Evolutionary conservation across 371 early-diverging fungal genomes (phyloP), one percentile per base, ranked within the genome.

Genomic region (Mortierella sp.): DNA sequence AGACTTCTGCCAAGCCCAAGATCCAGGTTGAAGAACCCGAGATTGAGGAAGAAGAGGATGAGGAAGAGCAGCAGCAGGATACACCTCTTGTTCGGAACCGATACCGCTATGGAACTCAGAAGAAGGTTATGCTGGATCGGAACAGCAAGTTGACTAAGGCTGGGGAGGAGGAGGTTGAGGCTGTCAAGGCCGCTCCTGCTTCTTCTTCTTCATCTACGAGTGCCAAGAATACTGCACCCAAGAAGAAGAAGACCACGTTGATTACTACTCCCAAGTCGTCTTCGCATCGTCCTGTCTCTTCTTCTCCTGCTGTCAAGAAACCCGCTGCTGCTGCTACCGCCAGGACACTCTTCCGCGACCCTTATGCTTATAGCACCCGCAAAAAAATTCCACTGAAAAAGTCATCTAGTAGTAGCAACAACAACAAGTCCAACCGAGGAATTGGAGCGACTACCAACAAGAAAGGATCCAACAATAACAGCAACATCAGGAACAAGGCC

Each of bases 51-150:
- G 45, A 14, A 50, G 44, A 76, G 0, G 34, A 13, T 3, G 44
- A 42, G 3, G 74, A 44, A 16, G 74, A 45, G 26, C 19, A 38
- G 44, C 42, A 45, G 21, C 38, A 14, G 50, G 50, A 50, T 14
- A 50, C 50, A 14, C 57, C 74, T 42, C 58, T 13, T 14, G 24
- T 42, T 3, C 74, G 58, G 8, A 52, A 52, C 24, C 28, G 58
- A 34, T 63, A 75, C 75, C 63, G 75, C 28, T 57, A 75, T 58
- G 57, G 58, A 16, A 21, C 47, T 47, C 60, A 75, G 31, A 76
- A 31, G 68, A 76, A 68, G 70, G 42, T 68, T 14, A 45, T 31
- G 24, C 11, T 38, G 50, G 44, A 34, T 19, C 54, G 52, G 1
- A 44, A 48, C 10, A 48, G 48, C n/a, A 70, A n/a, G 38, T 42